Base-by-base conservation (phyloP, 2,329 filamentous ascomycete species). In the Tolypocladium cylindrosporum region DNA sequence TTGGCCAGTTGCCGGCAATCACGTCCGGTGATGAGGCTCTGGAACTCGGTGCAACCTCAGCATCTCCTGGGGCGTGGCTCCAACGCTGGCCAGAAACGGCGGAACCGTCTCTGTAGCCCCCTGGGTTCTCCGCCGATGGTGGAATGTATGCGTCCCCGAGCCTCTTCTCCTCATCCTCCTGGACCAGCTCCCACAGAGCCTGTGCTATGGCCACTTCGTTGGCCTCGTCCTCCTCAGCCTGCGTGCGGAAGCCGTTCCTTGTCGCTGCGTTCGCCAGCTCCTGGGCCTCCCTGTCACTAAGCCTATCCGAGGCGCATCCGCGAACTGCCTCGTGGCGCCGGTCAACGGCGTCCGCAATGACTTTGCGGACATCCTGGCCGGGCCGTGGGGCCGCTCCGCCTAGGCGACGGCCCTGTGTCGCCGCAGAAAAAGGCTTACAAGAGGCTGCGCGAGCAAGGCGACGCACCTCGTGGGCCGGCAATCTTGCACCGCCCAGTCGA, bases 181-280 rank as follows among this genome's bases (percentile, higher is more conserved):
- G 88, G 34, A 94, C 87, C 21, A 96, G 77, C 66, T 97, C 92
- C 76, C 90, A 91, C 39, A 95, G 77, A 0, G 91, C 91, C 66
- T 92, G 85, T 56, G 91, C 85, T 60, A 96, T 96, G 6, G 92
- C 92, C 31, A 83, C 80, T 58, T 96, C 90, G 65, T 96, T 95
- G 4, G 91, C 92, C 64, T 91, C 87, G 57, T 96, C 91, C 69
- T 95, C 89, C 63, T 95, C 90, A 0, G 90, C 91, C 66, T 89
- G 83, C 0, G 91, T 97, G 60, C 81, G 83, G 75, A 95, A 93
- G 0, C 91, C 90, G 62, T 88, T 88, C 58, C 78, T 78, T 7
- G 84, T 84, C 42, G 87, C 88, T 59, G 75, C 76, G 56, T 89
- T 82, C 19, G 77, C 78, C 42, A 89, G 81, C 53, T 85, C 80